Evolutionary conservation across 169 alveolate species (phyloP), one percentile per base, ranked within the genome.

Genomic region (Cyclospora cayetanensis): DNA sequence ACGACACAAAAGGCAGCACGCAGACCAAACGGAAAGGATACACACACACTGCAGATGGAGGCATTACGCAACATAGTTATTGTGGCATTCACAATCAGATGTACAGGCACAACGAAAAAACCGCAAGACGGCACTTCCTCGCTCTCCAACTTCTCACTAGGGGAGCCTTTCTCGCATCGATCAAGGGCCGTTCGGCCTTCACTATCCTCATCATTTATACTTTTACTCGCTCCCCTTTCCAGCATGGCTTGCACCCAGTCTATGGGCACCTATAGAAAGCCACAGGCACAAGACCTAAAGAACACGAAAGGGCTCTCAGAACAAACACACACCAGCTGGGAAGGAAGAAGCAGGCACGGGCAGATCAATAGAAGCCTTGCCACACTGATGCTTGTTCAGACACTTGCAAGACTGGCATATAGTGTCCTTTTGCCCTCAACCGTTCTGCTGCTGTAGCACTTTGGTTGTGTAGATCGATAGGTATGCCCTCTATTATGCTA

Each of bases 231-330:
- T 35, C 92, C 92, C 31, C 87, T 74, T 27, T 87, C 92, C 55
- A 87, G 79, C 92, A 87, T 87, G 25, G 92, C 92, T 34, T 76
- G 87, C 20, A 87, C 72, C 92, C 92, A 87, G 53, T 87, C 92
- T 31, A 50, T 11, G 34, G 92, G 92, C 42, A 87, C 92, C 92
- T 87, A 79, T 29, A 15, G 41, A 12, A 25, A 77, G 29, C 15
- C 60, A n/a, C n/a, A n/a, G n/a, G n/a, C n/a, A n/a, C n/a, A n/a
- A n/a, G n/a, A n/a, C n/a, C n/a, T n/a, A n/a, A n/a, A n/a, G n/a
- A n/a, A n/a, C n/a, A n/a, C n/a, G n/a, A n/a, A n/a, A n/a, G n/a
- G n/a, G n/a, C n/a, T n/a, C n/a, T n/a, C n/a, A n/a, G n/a, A n/a
- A n/a, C n/a, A n/a, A n/a, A n/a, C n/a, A n/a, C n/a, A n/a, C n/a